Conservation (phyloP, 345 rosid species). For the Passiflora organensis region DNA sequence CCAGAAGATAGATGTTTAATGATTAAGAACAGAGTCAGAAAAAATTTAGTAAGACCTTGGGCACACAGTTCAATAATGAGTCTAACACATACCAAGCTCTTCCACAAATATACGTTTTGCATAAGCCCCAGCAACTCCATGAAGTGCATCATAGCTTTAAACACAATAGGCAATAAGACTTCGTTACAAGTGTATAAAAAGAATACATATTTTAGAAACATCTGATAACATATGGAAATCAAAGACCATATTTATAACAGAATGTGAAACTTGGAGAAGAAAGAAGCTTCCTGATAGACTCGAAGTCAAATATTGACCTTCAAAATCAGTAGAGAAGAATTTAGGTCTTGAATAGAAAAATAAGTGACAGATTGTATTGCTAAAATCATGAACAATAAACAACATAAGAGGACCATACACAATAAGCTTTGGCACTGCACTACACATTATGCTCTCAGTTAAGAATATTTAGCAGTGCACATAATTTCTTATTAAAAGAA, state of each 20-base stretch:
- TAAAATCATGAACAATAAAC: background rate
- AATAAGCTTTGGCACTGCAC: no score
- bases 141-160: conserved; percentile 86
- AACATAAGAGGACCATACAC: no score
- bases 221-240: conserved; percentile 3
- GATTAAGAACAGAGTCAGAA: conserved; percentile 2
- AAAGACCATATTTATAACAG: conserved; percentile 53
- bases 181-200: conserved; percentile 8
- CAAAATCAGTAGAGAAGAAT: conserved; percentile 9
- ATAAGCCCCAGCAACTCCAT: conserved; percentile 98
- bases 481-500: conserved; percentile 3
- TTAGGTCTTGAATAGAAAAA: background rate
- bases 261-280: conserved; percentile 81
- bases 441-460: background rate
- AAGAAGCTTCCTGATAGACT: conserved; percentile 68
- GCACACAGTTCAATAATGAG: conserved; percentile 80
- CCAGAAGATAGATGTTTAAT: conserved; percentile 1
- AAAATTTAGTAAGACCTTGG: conserved; percentile 54
- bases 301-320: conserved; percentile 95
- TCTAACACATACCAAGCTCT: conserved; percentile 89
- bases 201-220: conserved; percentile 3
- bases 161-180: conserved; percentile 15
- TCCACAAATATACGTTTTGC: conserved; percentile 89
- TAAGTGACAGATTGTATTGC: background rate
- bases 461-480: background rate